These are phyloP conservation scores for Sphaerulina musiva DNA, from an alignment of 2,329 filamentous ascomycete species.

Conservation along the genomic window DNA sequence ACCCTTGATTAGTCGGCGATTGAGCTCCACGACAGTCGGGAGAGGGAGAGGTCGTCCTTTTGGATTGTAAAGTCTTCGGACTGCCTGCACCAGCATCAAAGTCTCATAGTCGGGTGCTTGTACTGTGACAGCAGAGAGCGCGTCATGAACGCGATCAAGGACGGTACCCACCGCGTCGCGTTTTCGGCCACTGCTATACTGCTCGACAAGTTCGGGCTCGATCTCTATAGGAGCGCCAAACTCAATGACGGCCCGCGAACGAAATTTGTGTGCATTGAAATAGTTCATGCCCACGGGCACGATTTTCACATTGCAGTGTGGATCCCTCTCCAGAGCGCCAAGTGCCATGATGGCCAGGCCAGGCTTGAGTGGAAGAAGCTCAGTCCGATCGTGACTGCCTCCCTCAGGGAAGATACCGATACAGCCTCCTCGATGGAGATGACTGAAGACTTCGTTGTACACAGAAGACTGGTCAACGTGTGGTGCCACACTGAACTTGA, in stretches of 20 bases:
- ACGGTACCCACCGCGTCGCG: conserved; percentile 81
- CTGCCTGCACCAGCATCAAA: conserved; percentile 92
- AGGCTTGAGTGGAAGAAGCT: conserved; percentile 86
- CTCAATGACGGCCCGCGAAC: conserved; percentile 89
- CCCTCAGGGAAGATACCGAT: conserved; percentile 97
- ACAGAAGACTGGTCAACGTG: conserved; percentile 92
- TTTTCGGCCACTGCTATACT: conserved; percentile 76
- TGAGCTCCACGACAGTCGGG: conserved; percentile 88
- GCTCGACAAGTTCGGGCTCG: conserved; percentile 70
- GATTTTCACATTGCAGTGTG: conserved; percentile 84
- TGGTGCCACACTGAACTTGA: conserved; percentile 78
- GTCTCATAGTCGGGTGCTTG: conserved; percentile 93
- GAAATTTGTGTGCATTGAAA: conserved; percentile 97
- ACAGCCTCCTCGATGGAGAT: conserved; percentile 74
- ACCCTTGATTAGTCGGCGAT: conserved; percentile 80
- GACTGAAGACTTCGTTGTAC: conserved; percentile 85
- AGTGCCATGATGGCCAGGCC: conserved; percentile 97
- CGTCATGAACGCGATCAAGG: conserved; percentile 78
- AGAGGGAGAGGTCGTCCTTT: conserved; percentile 89
- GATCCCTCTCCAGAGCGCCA: conserved; percentile 76
- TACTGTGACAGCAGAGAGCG: conserved; percentile 80
- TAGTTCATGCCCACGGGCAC: conserved; percentile 99
- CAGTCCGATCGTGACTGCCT: conserved; percentile 88
- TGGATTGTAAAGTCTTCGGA: conserved; percentile 85
- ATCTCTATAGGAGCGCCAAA: conserved; percentile 88